Percentiles rank a stretch among this genome's conserved stretches.
These are phyloP conservation scores for Penicillium sp. DNA, from an alignment of 2,329 filamentous ascomycete species.

Conservation along the genomic window DNA sequence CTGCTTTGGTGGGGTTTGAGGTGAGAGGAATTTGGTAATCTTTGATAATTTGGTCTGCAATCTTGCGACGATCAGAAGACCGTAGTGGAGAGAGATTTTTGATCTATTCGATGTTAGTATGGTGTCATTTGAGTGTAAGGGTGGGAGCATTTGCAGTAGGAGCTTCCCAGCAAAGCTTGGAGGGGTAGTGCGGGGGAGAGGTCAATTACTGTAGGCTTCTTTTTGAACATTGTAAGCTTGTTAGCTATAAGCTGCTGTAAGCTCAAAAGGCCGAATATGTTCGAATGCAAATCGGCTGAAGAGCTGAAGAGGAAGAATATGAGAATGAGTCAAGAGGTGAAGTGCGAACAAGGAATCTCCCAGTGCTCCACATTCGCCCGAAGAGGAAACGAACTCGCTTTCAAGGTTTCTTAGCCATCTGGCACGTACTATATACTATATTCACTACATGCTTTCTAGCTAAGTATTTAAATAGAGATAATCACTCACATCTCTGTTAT, in stretches of 20 bases:
- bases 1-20: conserved; percentile 25
- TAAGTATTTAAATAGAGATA: too few species aligned
- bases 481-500: too few species aligned
- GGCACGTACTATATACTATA: too few species aligned
- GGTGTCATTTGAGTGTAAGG: too few species aligned
- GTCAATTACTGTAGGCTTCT: conserved; percentile 55
- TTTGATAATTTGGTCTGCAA: conserved; percentile 64
- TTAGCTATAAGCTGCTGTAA: not conserved
- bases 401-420: too few species aligned
- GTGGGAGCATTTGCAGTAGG: not conserved
- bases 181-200: conserved; percentile 28
- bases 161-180: conserved; percentile 5
- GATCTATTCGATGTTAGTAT: conserved; percentile 45
- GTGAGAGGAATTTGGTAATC: conserved; percentile 56
- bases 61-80: conserved; percentile 64
- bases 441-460: too few species aligned
- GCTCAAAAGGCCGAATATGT: too few species aligned
- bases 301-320: not conserved
- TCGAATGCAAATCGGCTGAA: not conserved
- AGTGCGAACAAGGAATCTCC: conserved; percentile 3
- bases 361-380: not conserved
- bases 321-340: not conserved
- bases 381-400: not conserved
- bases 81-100: conserved; percentile 65
- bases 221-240: conserved; percentile 53